These are phyloP conservation scores for Blepharisma japonicum DNA, from an alignment of 73 alveolate genomes.

Conservation along the genomic window DNA sequence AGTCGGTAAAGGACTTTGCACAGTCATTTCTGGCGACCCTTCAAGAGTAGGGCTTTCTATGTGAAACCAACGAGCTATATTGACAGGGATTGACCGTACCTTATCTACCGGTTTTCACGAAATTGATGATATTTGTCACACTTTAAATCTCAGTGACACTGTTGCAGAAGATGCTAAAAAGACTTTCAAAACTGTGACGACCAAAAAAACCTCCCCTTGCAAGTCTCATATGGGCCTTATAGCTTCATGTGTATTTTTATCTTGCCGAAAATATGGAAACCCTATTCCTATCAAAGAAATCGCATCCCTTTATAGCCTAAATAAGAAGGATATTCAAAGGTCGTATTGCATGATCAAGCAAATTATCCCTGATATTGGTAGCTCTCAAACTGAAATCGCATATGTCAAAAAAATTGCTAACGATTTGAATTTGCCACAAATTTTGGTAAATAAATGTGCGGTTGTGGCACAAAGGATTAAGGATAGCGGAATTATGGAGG, in stretches of 20 bases:
- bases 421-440: not conserved
- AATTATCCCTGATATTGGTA: not conserved
- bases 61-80: slow-evolving; percentile 3
- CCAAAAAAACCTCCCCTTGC: not conserved
- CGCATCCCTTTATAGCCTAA: not conserved
- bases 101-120: slow-evolving; percentile 5
- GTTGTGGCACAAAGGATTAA: slow-evolving; percentile 8
- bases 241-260: slow-evolving; percentile 13
- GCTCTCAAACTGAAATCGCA: not conserved
- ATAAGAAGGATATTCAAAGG: slow-evolving; percentile 17
- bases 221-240: not conserved
- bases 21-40: not conserved
- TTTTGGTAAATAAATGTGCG: not conserved
- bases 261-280: slow-evolving; percentile 19
- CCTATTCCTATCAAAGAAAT: slow-evolving; percentile 9
- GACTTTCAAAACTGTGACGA: not conserved
- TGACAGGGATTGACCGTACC: not conserved
- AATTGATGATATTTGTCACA: not conserved
- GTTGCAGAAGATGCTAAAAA: not conserved
- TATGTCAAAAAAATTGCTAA: slow-evolving; percentile 16
- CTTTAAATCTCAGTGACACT: not conserved
- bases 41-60: not conserved
- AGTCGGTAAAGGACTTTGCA: not conserved
- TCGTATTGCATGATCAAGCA: not conserved
- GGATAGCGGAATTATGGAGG: not conserved